Percentiles rank a stretch among this genome's conserved stretches.
phyloP scores from a whole-genome alignment of 176 grass and related monocot genomes.

The Ampelocalamus luodianensis region DNA sequence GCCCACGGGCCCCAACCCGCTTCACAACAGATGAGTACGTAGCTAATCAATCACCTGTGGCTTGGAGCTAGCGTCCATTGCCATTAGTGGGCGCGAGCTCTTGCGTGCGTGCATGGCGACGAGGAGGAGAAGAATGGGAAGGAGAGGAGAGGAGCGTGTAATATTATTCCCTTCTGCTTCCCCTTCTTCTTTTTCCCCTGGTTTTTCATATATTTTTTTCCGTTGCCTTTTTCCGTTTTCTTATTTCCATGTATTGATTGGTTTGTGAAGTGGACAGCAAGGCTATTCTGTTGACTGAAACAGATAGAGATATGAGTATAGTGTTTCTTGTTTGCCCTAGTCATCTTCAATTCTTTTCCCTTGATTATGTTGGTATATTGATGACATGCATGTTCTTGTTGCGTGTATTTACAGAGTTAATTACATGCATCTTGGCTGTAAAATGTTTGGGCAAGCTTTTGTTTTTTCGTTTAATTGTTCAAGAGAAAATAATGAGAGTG shows the following conservation, averaged over 20 bases:
- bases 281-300: constrained; percentile 60
- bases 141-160: constrained; percentile 51
- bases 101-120: background rate
- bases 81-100: background rate
- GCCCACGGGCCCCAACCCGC: constrained; percentile 76
- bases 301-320: constrained; percentile 59
- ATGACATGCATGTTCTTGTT: background rate
- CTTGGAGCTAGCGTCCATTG: background rate
- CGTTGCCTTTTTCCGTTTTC: background rate
- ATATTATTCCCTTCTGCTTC: constrained; percentile 66
- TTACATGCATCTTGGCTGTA: background rate
- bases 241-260: constrained; percentile 27
- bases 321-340: constrained; percentile 31
- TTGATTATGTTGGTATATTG: background rate
- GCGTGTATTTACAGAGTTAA: background rate
- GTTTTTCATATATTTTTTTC: background rate
- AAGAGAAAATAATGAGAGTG: background rate
- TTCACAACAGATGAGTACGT: constrained; percentile 68
- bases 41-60: background rate
- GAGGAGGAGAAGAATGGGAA: constrained; percentile 57
- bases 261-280: constrained; percentile 54
- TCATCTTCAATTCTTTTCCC: background rate
- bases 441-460: background rate
- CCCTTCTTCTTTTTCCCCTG: constrained; percentile 53
- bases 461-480: background rate